Percentiles rank a stretch among this genome's conserved stretches.
Evolutionary conservation across 805 yeast genomes (phyloP).

Genomic region (Ogataea pini): DNA sequence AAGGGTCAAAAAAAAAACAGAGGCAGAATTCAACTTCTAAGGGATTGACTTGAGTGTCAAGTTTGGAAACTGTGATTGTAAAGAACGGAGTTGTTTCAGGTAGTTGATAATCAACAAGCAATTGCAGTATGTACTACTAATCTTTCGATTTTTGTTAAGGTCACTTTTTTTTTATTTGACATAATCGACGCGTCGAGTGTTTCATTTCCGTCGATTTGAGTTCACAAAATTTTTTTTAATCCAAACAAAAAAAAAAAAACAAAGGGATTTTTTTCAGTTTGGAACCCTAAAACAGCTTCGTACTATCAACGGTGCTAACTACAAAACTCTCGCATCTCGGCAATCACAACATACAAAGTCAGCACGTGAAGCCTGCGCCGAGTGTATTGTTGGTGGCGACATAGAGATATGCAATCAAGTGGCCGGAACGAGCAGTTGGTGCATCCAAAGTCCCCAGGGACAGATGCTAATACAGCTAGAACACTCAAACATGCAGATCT

Average conservation of each 20-base stretch:
- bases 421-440: background rate
- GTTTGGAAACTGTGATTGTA: no score
- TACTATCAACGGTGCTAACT: background rate
- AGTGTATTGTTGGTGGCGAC: background rate
- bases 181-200: slow-evolving; percentile 3
- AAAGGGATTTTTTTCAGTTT: background rate
- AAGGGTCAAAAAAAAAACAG: no score
- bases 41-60: no score
- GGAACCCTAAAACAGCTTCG: background rate
- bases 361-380: background rate
- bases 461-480: background rate
- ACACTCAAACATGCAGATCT: background rate
- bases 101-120: no score
- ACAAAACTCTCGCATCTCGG: background rate
- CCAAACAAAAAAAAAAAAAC: background rate
- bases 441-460: background rate
- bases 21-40: no score
- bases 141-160: background rate
- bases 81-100: no score
- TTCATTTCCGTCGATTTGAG: background rate
- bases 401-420: background rate
- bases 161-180: background rate
- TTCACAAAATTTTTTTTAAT: background rate
- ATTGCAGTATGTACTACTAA: no score
- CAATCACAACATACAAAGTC: background rate